Conservation (phyloP, 2,329 filamentous ascomycete species). For the Botrytis aclada region DNA sequence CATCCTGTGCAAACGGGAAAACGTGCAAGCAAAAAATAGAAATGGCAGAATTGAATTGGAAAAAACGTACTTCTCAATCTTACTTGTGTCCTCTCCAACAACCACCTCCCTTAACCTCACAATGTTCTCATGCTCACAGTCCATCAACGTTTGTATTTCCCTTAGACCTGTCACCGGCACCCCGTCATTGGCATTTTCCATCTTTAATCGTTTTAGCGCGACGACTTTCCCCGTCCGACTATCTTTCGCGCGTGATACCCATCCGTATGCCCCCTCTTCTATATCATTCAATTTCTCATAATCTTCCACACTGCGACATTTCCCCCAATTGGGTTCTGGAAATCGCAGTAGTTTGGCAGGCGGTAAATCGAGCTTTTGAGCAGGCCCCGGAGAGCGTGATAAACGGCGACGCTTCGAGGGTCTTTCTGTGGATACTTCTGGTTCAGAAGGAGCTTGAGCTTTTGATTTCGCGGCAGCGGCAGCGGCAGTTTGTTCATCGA, state of each 20-base stretch:
- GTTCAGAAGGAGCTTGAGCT: constrained; percentile 39
- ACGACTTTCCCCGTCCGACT: constrained; percentile 73
- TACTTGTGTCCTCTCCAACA: constrained; percentile 59
- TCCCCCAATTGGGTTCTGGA: constrained; percentile 63
- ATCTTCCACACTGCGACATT: constrained; percentile 74
- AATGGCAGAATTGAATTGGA: constrained; percentile 17
- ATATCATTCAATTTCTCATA: constrained; percentile 96
- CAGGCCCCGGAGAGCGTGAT: constrained; percentile 29
- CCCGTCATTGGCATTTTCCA: constrained; percentile 70
- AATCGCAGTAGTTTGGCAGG: constrained; percentile 67
- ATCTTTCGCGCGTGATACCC: constrained; percentile 82
- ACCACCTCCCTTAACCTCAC: constrained; percentile 82
- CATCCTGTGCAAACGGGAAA: neutral
- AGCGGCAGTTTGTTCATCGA: constrained; percentile 47
- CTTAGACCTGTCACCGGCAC: constrained; percentile 87
- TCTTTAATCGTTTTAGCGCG: constrained; percentile 90
- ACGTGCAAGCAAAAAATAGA: neutral
- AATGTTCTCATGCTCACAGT: constrained; percentile 77
- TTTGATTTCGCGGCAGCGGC: constrained; percentile 35
- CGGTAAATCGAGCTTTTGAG: constrained; percentile 37
- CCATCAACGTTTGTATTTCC: constrained; percentile 87
- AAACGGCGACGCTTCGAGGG: constrained; percentile 62
- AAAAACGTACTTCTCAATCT: constrained; percentile 52
- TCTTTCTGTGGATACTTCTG: constrained; percentile 44
- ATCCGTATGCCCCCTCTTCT: constrained; percentile 95